These are phyloP conservation scores for Bryoerythrophyllum caledonicum DNA, from an alignment of 225 moss, liverwort and hornwort genomes.

Conservation along the genomic window DNA sequence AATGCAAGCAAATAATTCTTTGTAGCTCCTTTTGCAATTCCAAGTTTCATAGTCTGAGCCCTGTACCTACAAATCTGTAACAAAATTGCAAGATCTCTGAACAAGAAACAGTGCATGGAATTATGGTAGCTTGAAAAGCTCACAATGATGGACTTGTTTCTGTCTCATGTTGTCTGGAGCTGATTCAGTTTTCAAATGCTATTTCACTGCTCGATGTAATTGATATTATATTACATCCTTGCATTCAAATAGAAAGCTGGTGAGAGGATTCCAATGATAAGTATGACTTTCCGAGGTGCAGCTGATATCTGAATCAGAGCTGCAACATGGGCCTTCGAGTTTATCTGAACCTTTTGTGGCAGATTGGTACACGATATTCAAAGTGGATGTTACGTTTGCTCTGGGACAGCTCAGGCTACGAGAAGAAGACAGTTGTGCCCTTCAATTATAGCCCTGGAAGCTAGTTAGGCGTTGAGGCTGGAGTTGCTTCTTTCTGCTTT, in stretches of 20 bases:
- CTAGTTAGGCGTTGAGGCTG: background rate
- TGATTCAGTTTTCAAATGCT: constrained; percentile 3
- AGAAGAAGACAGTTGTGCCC: background rate
- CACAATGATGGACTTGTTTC: background rate
- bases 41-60: background rate
- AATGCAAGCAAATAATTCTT: no score
- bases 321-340: background rate
- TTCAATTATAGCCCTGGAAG: background rate
- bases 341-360: constrained; percentile 1
- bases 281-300: background rate
- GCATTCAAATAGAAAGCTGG: no score
- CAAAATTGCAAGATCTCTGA: background rate
- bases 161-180: constrained; percentile 37
- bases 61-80: no score
- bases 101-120: background rate
- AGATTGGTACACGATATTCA: background rate
- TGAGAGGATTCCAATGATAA: constrained; percentile 16
- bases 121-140: background rate
- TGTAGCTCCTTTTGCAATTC: background rate
- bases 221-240: no score
- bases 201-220: background rate
- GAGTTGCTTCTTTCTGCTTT: background rate
- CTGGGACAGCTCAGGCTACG: constrained; percentile 2
- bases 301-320: background rate
- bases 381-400: background rate